These are phyloP conservation scores for Syzygium aromaticum DNA, from an alignment of 345 rosid genomes.

Conservation along the genomic window DNA sequence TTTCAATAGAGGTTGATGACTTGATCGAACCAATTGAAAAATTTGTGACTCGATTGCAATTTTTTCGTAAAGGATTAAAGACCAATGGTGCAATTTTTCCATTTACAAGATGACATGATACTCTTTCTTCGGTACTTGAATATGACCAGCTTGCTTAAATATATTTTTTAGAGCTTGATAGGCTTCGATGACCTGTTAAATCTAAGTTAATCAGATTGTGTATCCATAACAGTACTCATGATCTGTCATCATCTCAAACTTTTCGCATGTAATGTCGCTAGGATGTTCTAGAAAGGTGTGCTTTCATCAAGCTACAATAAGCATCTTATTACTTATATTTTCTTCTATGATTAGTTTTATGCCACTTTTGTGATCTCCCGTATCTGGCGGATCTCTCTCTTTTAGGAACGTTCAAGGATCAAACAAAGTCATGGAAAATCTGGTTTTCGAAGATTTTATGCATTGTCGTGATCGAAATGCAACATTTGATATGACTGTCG, in stretches of 20 bases:
- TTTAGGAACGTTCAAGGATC: background rate
- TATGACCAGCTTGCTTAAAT: background rate
- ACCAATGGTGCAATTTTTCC: background rate
- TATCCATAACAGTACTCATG: background rate
- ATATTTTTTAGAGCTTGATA: background rate
- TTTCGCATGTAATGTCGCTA: background rate
- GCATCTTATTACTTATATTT: background rate
- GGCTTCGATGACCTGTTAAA: background rate
- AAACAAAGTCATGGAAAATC: background rate
- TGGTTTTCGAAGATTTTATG: background rate
- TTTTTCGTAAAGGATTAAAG: background rate
- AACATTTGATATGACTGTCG: background rate
- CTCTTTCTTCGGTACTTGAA: background rate
- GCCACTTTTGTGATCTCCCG: background rate
- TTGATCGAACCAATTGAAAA: too few species aligned
- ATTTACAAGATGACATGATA: background rate
- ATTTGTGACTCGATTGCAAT: background rate
- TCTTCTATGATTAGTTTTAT: background rate
- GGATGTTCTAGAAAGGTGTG: background rate
- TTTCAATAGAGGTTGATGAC: background rate
- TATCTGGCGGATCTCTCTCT: background rate
- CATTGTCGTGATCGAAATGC: background rate
- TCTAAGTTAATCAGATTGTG: background rate
- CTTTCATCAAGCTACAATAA: background rate
- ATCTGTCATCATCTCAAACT: background rate